Base-by-base conservation (phyloP, 768 basidiomycete genomes). In the Mycena sanguinolenta region DNA sequence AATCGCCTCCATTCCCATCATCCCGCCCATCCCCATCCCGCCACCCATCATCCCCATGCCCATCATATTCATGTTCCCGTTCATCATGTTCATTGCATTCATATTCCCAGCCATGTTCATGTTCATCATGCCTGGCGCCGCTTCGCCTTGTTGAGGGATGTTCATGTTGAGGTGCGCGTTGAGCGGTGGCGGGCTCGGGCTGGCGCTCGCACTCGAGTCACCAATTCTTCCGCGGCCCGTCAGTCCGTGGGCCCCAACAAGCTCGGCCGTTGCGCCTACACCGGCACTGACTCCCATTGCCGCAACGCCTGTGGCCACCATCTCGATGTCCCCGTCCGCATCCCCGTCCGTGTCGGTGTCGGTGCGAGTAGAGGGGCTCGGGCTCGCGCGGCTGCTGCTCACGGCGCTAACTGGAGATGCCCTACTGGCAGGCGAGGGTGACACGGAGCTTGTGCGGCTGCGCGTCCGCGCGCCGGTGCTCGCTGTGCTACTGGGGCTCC, bases 321-420 rank as follows among this genome's bases (percentile, higher is more conserved):
- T 85, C 58, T 86, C 84, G 39, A 84, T 81, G 70, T 90, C 92
- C 2, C 84, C 86, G 61, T 93, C 92, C 28, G 85, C 90, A 54
- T 96, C 94, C 0, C 92, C 91, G 80, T 95, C 93, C 0, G 92
- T 91, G 66, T 92, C 91, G 0, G 90, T 85, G 44, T 46, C 21
- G 21, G 44, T 46, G 16, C 91, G 83, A 0, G 90, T 90, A n/a
- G 84, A 87, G 36, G 71, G 67, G 32, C 71, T 69, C 27, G 72
- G 68, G 57, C 72, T 73, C 49, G 72, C 72, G 19, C 72, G 67
- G 61, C 65, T 73, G 61, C 69, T 50, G 57, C 69, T 67, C 34
- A 67, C 34, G 27, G 52, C 63, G 58, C 66, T 34, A 34, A 34
- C 70, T 14, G 73, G 62, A 50, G 73, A 67, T 38, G 72, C 72